phyloP scores from a whole-genome alignment of 805 yeast species.

The Ogataea paraovalis region DNA sequence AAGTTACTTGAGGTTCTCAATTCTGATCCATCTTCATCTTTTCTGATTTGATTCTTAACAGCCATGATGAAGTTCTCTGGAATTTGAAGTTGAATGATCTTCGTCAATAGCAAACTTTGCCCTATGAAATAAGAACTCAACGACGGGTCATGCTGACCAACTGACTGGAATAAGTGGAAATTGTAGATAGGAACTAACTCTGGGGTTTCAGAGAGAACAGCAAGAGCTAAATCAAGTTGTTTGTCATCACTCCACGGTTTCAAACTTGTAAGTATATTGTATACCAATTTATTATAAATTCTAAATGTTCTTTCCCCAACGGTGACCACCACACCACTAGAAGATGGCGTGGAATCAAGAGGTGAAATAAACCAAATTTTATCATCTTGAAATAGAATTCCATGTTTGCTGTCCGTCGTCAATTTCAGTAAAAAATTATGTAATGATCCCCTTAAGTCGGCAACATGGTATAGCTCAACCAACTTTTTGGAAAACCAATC shows the following conservation, averaged over 20 bases:
- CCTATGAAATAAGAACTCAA: conserved; percentile 81
- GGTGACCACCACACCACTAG: conserved; percentile 39
- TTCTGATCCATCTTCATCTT: conserved; percentile 2
- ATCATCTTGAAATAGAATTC: conserved; percentile 44
- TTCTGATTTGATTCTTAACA: conserved; percentile 5
- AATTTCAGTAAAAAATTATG: conserved; percentile 46
- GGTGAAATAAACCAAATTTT: conserved; percentile 43
- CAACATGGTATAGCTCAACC: conserved; percentile 41
- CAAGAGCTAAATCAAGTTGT: conserved; percentile 53
- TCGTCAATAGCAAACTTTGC: conserved; percentile 56
- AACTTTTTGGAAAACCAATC: conserved; percentile 67
- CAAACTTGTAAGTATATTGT: conserved; percentile 55
- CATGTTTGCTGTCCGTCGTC: conserved; percentile 46
- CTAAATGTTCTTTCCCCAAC: conserved; percentile 52
- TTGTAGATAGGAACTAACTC: conserved; percentile 75
- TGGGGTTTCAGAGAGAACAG: conserved; percentile 50
- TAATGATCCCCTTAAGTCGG: conserved; percentile 34
- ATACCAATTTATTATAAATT: conserved; percentile 64
- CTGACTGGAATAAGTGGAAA: conserved; percentile 48
- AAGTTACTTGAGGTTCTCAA: neutral
- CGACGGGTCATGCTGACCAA: conserved; percentile 76
- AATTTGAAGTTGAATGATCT: conserved; percentile 53
- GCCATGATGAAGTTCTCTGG: conserved; percentile 36
- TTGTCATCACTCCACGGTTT: conserved; percentile 77
- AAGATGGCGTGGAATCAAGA: conserved; percentile 17